These are phyloP conservation scores for Lactifluus piperatus DNA, from an alignment of 768 basidiomycete genomes.

Conservation along the genomic window DNA sequence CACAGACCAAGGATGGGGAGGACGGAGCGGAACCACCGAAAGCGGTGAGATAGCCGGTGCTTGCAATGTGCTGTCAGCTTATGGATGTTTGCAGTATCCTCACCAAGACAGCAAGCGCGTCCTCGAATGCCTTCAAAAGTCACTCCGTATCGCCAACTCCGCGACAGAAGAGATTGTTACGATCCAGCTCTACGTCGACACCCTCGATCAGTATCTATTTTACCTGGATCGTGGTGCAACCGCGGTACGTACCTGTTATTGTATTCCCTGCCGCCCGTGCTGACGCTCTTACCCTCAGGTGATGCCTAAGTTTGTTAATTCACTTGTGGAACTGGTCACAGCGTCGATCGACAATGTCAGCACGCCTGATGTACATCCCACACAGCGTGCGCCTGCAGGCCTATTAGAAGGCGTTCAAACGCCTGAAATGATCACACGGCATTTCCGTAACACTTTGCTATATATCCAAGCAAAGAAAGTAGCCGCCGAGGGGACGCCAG, in stretches of 20 bases:
- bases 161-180: constrained; percentile 96
- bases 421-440: constrained; percentile 87
- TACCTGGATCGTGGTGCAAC: constrained; percentile 92
- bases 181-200: constrained; percentile 92
- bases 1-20: constrained; percentile 34
- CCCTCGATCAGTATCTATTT: constrained; percentile 91
- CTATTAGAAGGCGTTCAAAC: constrained; percentile 88
- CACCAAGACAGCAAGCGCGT: constrained; percentile 96
- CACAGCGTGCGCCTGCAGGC: constrained; percentile 79
- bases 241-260: constrained; percentile 50
- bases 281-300: constrained; percentile 40
- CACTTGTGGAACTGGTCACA: constrained; percentile 91
- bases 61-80: not conserved
- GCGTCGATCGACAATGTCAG: constrained; percentile 89
- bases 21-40: constrained; percentile 30
- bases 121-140: constrained; percentile 94
- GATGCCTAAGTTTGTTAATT: constrained; percentile 94
- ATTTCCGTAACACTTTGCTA: constrained; percentile 84
- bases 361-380: constrained; percentile 80
- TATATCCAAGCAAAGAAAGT: constrained; percentile 79
- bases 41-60: constrained; percentile 22
- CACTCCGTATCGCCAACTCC: constrained; percentile 90
- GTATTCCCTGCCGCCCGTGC: not conserved
- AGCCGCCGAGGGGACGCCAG: constrained; percentile 34
- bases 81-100: constrained; percentile 46